Evolutionary conservation across 345 rosid species (phyloP), one percentile per base, ranked within the genome.

Genomic region (Euphorbia peplus): DNA sequence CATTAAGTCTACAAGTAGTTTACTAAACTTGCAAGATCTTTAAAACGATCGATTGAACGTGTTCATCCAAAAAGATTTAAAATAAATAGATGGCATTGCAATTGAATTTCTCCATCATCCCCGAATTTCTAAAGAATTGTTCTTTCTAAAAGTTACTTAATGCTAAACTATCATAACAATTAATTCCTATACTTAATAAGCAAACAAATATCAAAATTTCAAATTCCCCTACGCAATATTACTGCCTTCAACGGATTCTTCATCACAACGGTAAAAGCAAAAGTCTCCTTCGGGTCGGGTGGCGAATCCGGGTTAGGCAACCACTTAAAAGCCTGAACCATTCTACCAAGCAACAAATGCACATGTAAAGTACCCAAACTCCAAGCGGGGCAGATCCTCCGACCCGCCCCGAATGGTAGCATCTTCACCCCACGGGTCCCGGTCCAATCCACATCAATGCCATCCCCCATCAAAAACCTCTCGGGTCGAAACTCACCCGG

Each of bases 311-410:
- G 85, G 63, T 73, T 80, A 21, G 92, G 95, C 28, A 85, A 28
- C 98, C 97, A 93, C 68, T 78, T 83, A 74, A 72, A 93, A 8
- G 86, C 84, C 54, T 86, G 98, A 62, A 91, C 74, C 98, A 89
- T 93, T 83, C 82, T 88, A 21, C 97, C 98, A 53, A 91, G 78
- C 81, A 93, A 46, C 87, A 93, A 53, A 35, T 84, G 71, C 8
- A 91, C 84, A 30, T 93, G 97, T 67, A 89, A 62, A 22, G 81
- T 66, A 10, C 98, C 98, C 47, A 93, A 61, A 48, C 76, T 86
- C 91, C 93, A 83, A 11, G 95, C 98, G 1, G 98, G 98, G 28
- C 98, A 93, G 29, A 93, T 93, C 83, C 98, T 69, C 71, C 98
- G 74, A 0, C 98, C 97, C 5, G 93, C 97, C 1, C 98, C 98